These are phyloP conservation scores for Neurospora tetrasperma DNA, from an alignment of 495 filamentous ascomycete species.

Conservation along the genomic window DNA sequence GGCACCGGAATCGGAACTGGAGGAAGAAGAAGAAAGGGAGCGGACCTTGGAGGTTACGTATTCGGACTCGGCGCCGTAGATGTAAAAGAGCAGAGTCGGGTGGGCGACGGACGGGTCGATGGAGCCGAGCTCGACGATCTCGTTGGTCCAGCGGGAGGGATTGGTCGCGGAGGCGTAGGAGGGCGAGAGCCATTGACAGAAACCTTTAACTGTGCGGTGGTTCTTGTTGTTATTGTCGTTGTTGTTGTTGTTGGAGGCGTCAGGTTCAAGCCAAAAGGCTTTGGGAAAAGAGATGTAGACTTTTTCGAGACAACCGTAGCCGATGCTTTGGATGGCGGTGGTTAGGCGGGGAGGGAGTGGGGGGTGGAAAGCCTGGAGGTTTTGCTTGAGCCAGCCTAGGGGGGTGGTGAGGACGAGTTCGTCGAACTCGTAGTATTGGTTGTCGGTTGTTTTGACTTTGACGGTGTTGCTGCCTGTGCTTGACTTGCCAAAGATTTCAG, in stretches of 20 bases:
- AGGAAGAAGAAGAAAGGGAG: constrained; percentile 19
- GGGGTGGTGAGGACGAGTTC: constrained; percentile 79
- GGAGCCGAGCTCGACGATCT: constrained; percentile 66
- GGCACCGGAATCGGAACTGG: background rate
- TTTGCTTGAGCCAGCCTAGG: constrained; percentile 79
- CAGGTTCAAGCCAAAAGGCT: constrained; percentile 44
- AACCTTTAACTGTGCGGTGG: constrained; percentile 36
- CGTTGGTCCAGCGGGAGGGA: constrained; percentile 62
- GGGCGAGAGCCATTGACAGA: constrained; percentile 62
- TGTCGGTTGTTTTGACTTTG: constrained; percentile 44
- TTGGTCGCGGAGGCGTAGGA: constrained; percentile 49
- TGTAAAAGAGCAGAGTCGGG: constrained; percentile 89
- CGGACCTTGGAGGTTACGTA: constrained; percentile 33
- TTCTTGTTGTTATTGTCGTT: background rate
- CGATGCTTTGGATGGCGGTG: constrained; percentile 65
- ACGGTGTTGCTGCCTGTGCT: constrained; percentile 30
- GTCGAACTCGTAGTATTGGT: constrained; percentile 53
- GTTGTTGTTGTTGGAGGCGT: background rate
- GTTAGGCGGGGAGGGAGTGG: constrained; percentile 53
- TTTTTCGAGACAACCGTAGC: constrained; percentile 87
- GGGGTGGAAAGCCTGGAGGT: constrained; percentile 61
- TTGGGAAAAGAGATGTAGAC: constrained; percentile 77
- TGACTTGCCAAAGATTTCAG: constrained; percentile 37
- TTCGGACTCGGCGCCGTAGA: constrained; percentile 54
- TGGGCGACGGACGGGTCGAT: constrained; percentile 52